Percentiles rank a stretch among this genome's conserved stretches.
phyloP scores from a whole-genome alignment of 1,139 yeast genomes.

The Taphrina deformans region DNA sequence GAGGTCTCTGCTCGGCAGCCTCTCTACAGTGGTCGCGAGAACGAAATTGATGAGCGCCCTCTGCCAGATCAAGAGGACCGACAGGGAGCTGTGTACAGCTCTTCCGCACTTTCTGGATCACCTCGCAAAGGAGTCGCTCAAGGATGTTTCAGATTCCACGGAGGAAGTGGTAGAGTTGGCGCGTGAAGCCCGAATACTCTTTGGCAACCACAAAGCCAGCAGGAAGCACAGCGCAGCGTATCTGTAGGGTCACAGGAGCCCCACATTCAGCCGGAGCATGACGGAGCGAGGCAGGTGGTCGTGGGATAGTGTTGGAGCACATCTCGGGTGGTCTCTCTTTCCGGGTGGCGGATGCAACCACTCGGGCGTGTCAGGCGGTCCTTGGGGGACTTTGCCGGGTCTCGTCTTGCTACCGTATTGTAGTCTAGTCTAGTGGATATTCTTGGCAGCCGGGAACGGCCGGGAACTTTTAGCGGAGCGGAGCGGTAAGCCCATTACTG shows the following conservation, averaged over 20 bases:
- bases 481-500: too few species aligned
- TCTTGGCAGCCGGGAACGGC: too few species aligned
- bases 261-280: background rate
- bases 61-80: constrained; percentile 41
- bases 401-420: too few species aligned
- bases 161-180: constrained; percentile 18
- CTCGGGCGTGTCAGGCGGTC: too few species aligned
- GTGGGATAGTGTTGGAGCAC: too few species aligned
- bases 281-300: too few species aligned
- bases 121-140: constrained; percentile 54
- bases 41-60: constrained; percentile 42
- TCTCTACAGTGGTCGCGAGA: constrained; percentile 30
- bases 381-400: too few species aligned
- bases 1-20: background rate
- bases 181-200: constrained; percentile 15
- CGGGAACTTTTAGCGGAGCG: too few species aligned
- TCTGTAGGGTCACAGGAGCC: background rate
- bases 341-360: too few species aligned
- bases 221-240: constrained; percentile 4
- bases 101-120: constrained; percentile 54
- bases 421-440: too few species aligned
- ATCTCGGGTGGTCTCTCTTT: too few species aligned
- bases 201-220: constrained; percentile 20
- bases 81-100: constrained; percentile 39
- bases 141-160: background rate